Base-by-base conservation (phyloP, 2,329 filamentous ascomycete genomes). In the Trichoderma cornu-damae region DNA sequence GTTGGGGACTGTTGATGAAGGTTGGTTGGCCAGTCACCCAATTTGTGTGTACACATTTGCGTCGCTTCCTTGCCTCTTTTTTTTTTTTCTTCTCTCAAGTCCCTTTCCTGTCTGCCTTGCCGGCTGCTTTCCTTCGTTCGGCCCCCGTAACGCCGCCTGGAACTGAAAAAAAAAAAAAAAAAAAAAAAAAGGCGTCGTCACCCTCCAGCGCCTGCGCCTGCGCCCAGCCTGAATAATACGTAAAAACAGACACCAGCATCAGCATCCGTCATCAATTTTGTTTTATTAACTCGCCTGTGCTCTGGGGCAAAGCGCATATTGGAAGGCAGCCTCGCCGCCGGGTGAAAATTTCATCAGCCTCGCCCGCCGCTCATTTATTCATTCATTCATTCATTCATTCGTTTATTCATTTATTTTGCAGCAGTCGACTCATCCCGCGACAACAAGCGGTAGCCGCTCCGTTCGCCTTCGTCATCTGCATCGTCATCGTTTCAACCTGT, bases 61-160 rank as follows among this genome's bases (percentile, higher is more conserved):
- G n/a, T n/a, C n/a, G 3, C 16, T 46, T 44, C 40, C 51, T 54
- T 54, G 51, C n/a, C 40, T 51, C 11, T 32, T 30, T 30, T 43
- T 30, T 47, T 35, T 37, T 46, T 11, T 28, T 11, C 7, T 12
- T 37, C 18, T 35, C 3, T 20, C 34, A 8, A 14, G 9, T 16
- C 14, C 7, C 30, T 43, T 20, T 18, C 50, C 54, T 42, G 24
- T 38, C 22, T 28, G 34, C 32, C 28, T 32, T 22, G 24, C 32
- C 26, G 35, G 37, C 53, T 46, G 38, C 53, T 30, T 24, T 38
- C n/a, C n/a, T 52, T 34, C 50, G 44, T 38, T 38, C 50, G 50
- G 50, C 40, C 44, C 50, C 51, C 46, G 28, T 54, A 54, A 46
- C n/a, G n/a, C 40, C 51, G 51, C 51, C 55, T 47, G 47, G 18